A percentile compares a stretch with the other conserved stretches of the same genome.
These are phyloP conservation scores for Boletus rubescentipes DNA, from an alignment of 768 basidiomycete species.

Conservation along the genomic window DNA sequence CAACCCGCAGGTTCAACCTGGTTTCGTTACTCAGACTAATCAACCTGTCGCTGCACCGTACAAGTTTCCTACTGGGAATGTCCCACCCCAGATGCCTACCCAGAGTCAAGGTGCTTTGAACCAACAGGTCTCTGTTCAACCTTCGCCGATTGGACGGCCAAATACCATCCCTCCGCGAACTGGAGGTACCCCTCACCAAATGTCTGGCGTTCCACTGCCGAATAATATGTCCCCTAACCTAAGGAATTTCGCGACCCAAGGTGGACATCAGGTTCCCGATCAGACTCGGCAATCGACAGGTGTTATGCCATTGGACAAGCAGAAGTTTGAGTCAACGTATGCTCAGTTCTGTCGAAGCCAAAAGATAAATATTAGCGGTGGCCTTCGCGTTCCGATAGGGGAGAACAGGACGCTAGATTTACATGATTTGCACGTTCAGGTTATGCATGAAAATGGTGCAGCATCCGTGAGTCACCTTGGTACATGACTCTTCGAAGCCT, in stretches of 20 bases:
- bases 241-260: slow-evolving; percentile 24
- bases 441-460: slow-evolving; percentile 58
- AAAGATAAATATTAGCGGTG: slow-evolving; percentile 39
- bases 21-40: slow-evolving; percentile 18
- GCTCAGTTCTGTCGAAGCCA: slow-evolving; percentile 46
- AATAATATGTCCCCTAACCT: slow-evolving; percentile 36
- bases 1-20: slow-evolving; percentile 20
- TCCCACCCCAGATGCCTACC: slow-evolving; percentile 20
- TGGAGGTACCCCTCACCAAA: slow-evolving; percentile 39
- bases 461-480: slow-evolving; percentile 38
- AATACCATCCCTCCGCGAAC: slow-evolving; percentile 38
- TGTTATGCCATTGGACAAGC: slow-evolving; percentile 46
- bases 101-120: slow-evolving; percentile 18
- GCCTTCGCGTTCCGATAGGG: slow-evolving; percentile 40
- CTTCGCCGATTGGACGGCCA: slow-evolving; percentile 30
- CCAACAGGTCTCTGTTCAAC: slow-evolving; percentile 34
- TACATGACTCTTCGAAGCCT: not conserved
- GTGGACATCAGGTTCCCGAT: slow-evolving; percentile 23
- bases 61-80: slow-evolving; percentile 17
- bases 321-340: slow-evolving; percentile 52
- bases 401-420: slow-evolving; percentile 62
- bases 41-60: slow-evolving; percentile 16
- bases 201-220: slow-evolving; percentile 28
- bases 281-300: slow-evolving; percentile 11
- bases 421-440: slow-evolving; percentile 54